These are phyloP conservation scores for Houttuynia cordata DNA, from an alignment of 164 flowering plant genomes.

Conservation along the genomic window DNA sequence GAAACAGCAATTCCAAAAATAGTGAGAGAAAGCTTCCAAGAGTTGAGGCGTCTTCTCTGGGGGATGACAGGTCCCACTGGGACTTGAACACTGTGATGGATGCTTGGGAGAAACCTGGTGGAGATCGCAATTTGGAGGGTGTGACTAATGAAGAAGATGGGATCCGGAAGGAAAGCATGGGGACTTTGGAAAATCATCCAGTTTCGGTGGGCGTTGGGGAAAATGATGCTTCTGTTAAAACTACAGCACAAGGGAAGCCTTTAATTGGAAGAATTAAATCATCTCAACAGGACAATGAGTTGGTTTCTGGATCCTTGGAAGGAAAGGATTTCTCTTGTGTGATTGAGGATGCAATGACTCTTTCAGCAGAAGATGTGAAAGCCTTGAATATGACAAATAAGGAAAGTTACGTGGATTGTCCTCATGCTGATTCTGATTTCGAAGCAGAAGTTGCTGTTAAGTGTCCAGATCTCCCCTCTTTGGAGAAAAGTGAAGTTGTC, in stretches of 20 bases:
- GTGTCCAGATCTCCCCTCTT: too few relatives aligned
- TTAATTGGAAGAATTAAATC: constrained; percentile 2
- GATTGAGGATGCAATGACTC: too few relatives aligned
- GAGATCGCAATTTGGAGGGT: too few relatives aligned
- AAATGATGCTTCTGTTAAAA: constrained; percentile 1
- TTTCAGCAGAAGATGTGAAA: too few relatives aligned
- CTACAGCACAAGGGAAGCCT: not conserved
- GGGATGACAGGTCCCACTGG: constrained; percentile 48
- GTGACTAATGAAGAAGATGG: not conserved
- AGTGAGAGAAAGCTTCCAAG: constrained; percentile 8
- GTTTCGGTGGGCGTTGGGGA: not conserved
- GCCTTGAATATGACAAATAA: too few relatives aligned
- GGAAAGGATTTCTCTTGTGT: too few relatives aligned
- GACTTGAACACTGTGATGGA: constrained; percentile 61
- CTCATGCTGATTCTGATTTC: too few relatives aligned
- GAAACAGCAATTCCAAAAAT: not conserved
- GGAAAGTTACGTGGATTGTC: too few relatives aligned
- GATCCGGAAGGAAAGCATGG: not conserved
- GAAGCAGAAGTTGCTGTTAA: too few relatives aligned
- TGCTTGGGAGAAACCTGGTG: constrained; percentile 31
- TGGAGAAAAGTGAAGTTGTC: too few relatives aligned
- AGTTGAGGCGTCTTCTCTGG: constrained; percentile 10
- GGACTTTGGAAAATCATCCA: not conserved
- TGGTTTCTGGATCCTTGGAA: too few relatives aligned
- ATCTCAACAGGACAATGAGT: too few relatives aligned